phyloP scores from a whole-genome alignment of 352 stramenopile species.

The Phytopythium sindhum region DNA sequence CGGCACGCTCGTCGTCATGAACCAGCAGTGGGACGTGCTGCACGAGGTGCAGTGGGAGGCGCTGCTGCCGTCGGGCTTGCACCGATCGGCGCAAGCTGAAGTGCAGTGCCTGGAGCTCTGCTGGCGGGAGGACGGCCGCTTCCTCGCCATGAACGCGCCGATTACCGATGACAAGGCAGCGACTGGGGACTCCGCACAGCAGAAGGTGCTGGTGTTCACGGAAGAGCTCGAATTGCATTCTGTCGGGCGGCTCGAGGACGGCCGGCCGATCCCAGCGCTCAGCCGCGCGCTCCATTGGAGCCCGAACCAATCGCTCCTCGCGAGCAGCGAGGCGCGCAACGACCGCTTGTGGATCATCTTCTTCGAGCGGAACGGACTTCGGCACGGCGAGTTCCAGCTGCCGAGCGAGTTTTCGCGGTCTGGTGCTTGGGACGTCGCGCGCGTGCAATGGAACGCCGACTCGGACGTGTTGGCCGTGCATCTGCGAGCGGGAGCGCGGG shows the following conservation, averaged over 20 bases:
- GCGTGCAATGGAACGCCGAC: slow-evolving; percentile 56
- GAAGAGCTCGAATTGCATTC: slow-evolving; percentile 55
- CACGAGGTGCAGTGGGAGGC: slow-evolving; percentile 51
- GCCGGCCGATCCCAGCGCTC: slow-evolving; percentile 43
- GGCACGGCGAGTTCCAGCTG: slow-evolving; percentile 74
- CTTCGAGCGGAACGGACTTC: slow-evolving; percentile 81
- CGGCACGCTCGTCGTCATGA: slow-evolving; percentile 68
- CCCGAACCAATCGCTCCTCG: slow-evolving; percentile 72
- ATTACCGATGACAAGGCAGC: not conserved
- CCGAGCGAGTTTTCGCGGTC: slow-evolving; percentile 30
- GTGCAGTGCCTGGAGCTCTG: slow-evolving; percentile 25
- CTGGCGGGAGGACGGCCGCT: slow-evolving; percentile 76
- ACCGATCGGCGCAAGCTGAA: slow-evolving; percentile 1
- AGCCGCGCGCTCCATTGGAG: slow-evolving; percentile 55
- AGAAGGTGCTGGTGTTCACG: slow-evolving; percentile 59
- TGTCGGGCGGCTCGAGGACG: slow-evolving; percentile 70
- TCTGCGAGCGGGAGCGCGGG: slow-evolving; percentile 11
- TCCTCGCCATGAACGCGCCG: slow-evolving; percentile 57
- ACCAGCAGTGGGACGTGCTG: slow-evolving; percentile 73
- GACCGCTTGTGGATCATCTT: slow-evolving; percentile 66
- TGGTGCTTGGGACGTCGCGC: slow-evolving; percentile 18
- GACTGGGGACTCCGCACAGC: not conserved
- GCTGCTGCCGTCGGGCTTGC: slow-evolving; percentile 23
- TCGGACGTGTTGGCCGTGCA: slow-evolving; percentile 71
- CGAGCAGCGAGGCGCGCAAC: slow-evolving; percentile 54